Percentiles rank a stretch among this genome's conserved stretches.
Conservation (phyloP, 1,284 basidiomycete species). For the Ustanciosporium gigantosporum region DNA sequence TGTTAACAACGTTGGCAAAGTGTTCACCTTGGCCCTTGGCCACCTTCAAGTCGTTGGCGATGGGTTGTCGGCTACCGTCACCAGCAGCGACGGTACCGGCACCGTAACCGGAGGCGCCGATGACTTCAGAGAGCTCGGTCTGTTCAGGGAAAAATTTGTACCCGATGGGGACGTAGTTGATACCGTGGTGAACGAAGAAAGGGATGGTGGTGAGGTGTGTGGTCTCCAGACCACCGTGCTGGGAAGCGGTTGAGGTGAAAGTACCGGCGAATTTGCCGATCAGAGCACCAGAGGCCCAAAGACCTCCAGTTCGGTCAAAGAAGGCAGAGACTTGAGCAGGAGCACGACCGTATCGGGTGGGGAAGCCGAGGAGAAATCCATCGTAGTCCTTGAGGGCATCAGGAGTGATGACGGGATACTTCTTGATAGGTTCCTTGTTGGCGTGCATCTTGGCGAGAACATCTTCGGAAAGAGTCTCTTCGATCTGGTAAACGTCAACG, state of each 20-base stretch:
- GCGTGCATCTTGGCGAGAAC: conserved; percentile 78
- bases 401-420: conserved; percentile 74
- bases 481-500: conserved; percentile 73
- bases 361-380: conserved; percentile 69
- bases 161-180: conserved; percentile 42
- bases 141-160: conserved; percentile 22
- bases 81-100: conserved; percentile 44
- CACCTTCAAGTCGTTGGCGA: conserved; percentile 25
- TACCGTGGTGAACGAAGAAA: conserved; percentile 49
- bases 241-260: conserved; percentile 69
- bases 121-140: conserved; percentile 24
- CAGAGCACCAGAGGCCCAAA: conserved; percentile 74
- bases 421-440: conserved; percentile 63
- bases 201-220: conserved; percentile 50
- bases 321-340: conserved; percentile 66
- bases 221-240: conserved; percentile 61
- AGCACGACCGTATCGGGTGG: conserved; percentile 62
- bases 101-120: conserved; percentile 40
- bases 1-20: conserved; percentile 42
- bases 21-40: conserved; percentile 39
- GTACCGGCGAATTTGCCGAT: conserved; percentile 76
- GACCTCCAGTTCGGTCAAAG: conserved; percentile 74
- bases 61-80: conserved; percentile 39
- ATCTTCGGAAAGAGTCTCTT: conserved; percentile 81
- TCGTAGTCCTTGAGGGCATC: conserved; percentile 68